These are phyloP conservation scores for Nicotiana tomentosiformis DNA, from an alignment of 257 asterid species.

Conservation along the genomic window DNA sequence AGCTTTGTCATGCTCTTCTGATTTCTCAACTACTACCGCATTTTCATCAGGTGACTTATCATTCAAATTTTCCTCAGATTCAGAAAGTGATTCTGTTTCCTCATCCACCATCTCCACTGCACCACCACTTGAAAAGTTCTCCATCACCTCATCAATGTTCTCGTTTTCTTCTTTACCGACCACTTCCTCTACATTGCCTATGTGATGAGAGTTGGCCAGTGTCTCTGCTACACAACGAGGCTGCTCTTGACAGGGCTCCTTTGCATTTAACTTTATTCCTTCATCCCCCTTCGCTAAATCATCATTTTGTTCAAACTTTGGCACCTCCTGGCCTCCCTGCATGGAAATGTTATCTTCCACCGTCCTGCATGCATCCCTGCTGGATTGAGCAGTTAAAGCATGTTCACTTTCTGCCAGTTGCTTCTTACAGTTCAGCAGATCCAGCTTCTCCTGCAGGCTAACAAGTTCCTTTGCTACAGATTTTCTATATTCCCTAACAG, in stretches of 20 bases:
- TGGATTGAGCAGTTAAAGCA: background rate
- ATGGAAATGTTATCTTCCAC: background rate
- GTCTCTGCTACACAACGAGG: background rate
- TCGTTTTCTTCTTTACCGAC: background rate
- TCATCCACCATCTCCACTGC: background rate
- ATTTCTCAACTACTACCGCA: background rate
- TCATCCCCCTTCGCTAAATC: background rate
- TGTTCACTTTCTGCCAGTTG: slow-evolving; percentile 11
- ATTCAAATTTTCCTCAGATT: background rate
- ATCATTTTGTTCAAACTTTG: background rate
- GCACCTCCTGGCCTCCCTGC: background rate
- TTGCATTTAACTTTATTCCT: background rate
- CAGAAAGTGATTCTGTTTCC: background rate
- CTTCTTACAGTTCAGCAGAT: slow-evolving; percentile 17
- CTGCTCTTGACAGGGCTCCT: slow-evolving; percentile 12
- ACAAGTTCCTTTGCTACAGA: slow-evolving; percentile 62
- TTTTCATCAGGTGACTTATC: slow-evolving; percentile 9
- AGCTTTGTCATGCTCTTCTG: slow-evolving; percentile 7
- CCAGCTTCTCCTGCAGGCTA: slow-evolving; percentile 62
- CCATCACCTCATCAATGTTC: background rate
- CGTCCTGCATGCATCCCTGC: slow-evolving; percentile 7
- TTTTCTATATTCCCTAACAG: slow-evolving; percentile 53
- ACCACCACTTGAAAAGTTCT: background rate
- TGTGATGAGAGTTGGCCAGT: background rate
- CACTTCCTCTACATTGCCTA: slow-evolving; percentile 5